Conservation (phyloP, 495 filamentous ascomycete genomes). For the Letharia lupina region DNA sequence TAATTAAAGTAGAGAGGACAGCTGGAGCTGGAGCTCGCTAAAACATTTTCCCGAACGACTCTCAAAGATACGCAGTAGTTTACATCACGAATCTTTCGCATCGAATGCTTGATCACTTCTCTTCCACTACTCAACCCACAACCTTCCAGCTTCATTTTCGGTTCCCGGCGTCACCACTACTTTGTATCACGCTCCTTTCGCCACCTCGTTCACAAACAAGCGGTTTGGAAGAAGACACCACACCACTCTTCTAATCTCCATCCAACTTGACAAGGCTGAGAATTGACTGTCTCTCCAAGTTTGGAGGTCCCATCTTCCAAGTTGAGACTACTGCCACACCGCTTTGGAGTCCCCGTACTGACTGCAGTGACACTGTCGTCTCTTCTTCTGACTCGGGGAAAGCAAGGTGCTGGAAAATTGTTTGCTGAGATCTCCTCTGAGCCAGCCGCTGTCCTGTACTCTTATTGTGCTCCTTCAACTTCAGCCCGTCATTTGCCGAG, state of each 20-base stretch:
- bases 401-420: constrained; percentile 8
- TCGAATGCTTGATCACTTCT: neutral
- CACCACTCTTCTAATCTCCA: too few relatives aligned
- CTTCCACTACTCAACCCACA: neutral
- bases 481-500: constrained; percentile 31
- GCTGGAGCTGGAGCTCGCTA: constrained; percentile 9
- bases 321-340: constrained; percentile 1
- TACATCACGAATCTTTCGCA: neutral
- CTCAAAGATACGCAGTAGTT: neutral
- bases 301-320: constrained; percentile 3
- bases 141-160: constrained; percentile 4
- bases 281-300: neutral
- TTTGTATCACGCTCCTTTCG: constrained; percentile 3
- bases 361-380: constrained; percentile 4
- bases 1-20: neutral
- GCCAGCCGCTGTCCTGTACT: constrained; percentile 14
- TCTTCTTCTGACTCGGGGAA: constrained; percentile 8
- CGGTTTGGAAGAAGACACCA: neutral
- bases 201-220: neutral
- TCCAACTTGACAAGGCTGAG: neutral
- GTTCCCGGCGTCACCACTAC: neutral
- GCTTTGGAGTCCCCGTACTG: neutral
- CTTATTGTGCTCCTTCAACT: constrained; percentile 15
- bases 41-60: neutral
- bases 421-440: constrained; percentile 8